Base-by-base conservation (phyloP, 164 flowering plant species). In the Protea cynaroides region DNA sequence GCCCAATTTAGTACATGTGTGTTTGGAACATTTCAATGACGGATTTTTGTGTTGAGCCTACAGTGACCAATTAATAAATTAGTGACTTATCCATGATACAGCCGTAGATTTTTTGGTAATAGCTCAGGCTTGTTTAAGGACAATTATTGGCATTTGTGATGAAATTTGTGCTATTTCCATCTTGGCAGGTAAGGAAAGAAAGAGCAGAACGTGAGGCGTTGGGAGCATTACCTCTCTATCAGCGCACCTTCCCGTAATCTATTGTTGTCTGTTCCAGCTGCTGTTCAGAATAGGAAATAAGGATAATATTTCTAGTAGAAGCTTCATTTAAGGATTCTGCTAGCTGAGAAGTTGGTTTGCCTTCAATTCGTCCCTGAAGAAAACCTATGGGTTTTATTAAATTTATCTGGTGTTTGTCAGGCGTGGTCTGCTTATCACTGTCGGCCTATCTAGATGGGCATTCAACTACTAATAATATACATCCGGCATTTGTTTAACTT, bases 141-240 rank as follows among this genome's bases (percentile, higher is more conserved):
- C 5, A 29, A 29, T 5, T 29, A 3, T 29, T 29, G 34, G 18
- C 17, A 40, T 4, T 40, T 40, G 46, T 40, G 53, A 50, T 50
- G 7, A 8, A 19, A 53, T 1, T 13, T 21, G 25, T 53, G 25
- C 46, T 12, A 40, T 40, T 0, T 40, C 46, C 46, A 8, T 7
- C 8, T 51, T 12, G 58, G 67, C 73, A 70, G 73, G 68, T 70
- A 24, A 56, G 53, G 65, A 64, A 37, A n/a, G 73, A 70, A 60
- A 64, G 50, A 8, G 68, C 59, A 12, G 73, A 70, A 59, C 68
- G 73, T 22, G 68, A 70, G 54, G 68, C 73, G 22, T 49, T 70
- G 51, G 73, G 73, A 19, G 73, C 68, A 17, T 58, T 58, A 52
- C 73, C 73, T 25, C 73, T 70, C 47, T 59, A 64, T 59, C 64